These are phyloP conservation scores for Beauveria pseudobassiana DNA, from an alignment of 2,329 filamentous ascomycete species.

Conservation along the genomic window DNA sequence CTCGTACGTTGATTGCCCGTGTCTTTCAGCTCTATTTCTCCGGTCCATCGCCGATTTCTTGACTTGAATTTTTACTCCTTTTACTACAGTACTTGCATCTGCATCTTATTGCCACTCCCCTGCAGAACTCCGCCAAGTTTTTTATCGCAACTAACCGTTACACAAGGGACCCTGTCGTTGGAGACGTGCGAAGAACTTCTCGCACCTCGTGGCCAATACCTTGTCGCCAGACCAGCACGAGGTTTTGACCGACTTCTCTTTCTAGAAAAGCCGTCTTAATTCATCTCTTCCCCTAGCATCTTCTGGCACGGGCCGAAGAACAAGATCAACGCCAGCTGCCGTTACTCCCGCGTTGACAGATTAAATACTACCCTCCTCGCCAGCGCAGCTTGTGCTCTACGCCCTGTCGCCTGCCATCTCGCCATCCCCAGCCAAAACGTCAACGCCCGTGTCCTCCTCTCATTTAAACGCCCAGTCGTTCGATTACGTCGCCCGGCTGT, in stretches of 20 bases:
- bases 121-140: not conserved
- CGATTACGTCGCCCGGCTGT: not conserved
- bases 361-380: constrained; percentile 8
- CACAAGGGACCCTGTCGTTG: not conserved
- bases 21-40: not conserved
- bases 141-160: not conserved
- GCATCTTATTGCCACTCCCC: not conserved
- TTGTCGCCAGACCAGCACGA: not conserved
- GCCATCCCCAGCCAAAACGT: not conserved
- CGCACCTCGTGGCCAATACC: constrained; percentile 12
- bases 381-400: constrained; percentile 1
- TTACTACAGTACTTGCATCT: not conserved
- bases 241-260: constrained; percentile 4
- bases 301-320: not conserved
- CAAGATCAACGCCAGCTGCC: not conserved
- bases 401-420: not conserved
- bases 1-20: constrained; percentile 6
- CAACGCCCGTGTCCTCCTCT: not conserved
- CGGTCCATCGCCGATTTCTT: not conserved
- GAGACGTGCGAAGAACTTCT: constrained; percentile 10
- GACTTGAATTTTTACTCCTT: not conserved
- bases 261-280: not conserved
- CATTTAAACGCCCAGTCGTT: not conserved
- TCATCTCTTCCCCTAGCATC: not conserved
- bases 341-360: not conserved